Base-by-base conservation (phyloP, 2,329 filamentous ascomycete species). In the Penicillium sp. region DNA sequence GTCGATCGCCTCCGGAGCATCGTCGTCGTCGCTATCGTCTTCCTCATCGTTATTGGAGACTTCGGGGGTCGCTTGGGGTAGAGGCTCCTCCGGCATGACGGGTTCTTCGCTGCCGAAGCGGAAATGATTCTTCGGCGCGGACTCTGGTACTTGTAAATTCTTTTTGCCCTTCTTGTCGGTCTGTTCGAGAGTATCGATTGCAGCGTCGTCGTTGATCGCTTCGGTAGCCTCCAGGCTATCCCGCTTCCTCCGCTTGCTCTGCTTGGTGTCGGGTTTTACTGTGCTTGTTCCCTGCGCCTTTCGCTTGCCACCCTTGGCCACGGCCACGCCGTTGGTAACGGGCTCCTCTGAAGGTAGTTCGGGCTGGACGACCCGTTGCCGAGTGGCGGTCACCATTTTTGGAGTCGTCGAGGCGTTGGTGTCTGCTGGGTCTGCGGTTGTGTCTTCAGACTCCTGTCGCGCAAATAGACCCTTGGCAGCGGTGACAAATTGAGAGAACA, bases 101-200 rank as follows among this genome's bases (percentile, higher is more conserved):
- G 71, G 71, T 18, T 76, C 74, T 54, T 75, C 73, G 51, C 71
- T 75, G 27, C 61, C 73, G 47, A 76, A 76, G 44, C 73, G 68
- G 32, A 75, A 63, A 47, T 75, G 72, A 59, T 67, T 39, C 44
- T 63, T 57, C 4, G 62, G 54, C 7, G 43, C 56, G 37, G 55
- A 26, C 39, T 41, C 15, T 36, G 21, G 21, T 18, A 34, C 2
- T 5, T 46, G 7, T n/a, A 51, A 47, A 15, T 61, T 54, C 26
- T 63, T 54, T 32, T 63, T 53, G 6, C 52, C 53, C 13, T 60
- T 53, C 9, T 53, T 39, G 10, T 23, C 37, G 17, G 52, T 39
- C 23, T 55, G 43, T 23, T 60, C 49, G 29, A 46, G 33, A 4
- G 50, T 52, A 13, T 53, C 51, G 27, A 32, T 54, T 10, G 51